These are phyloP conservation scores for Tricholoma bakamatsutake DNA, from an alignment of 768 basidiomycete genomes.

Conservation along the genomic window DNA sequence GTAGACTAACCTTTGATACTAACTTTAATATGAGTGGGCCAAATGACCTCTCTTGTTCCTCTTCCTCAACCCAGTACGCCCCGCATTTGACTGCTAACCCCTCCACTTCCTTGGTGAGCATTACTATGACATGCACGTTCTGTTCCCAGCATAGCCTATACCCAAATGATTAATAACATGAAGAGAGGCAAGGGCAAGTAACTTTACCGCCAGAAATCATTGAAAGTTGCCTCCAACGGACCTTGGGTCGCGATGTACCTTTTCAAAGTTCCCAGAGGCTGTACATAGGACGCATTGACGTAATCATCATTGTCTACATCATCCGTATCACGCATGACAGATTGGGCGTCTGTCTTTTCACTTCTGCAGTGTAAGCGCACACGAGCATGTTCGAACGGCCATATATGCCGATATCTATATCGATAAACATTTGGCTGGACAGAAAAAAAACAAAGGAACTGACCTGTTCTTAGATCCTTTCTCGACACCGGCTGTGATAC, in stretches of 20 bases:
- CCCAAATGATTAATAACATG: not conserved
- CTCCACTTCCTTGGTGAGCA: conserved; percentile 92
- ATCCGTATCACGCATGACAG: not conserved
- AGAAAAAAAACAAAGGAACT: conserved; percentile 7
- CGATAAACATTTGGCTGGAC: conserved; percentile 1
- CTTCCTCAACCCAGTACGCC: conserved; percentile 71
- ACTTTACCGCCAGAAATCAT: conserved; percentile 91
- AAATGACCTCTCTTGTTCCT: conserved; percentile 30
- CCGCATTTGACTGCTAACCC: conserved; percentile 88
- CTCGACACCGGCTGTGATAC: conserved; percentile 93
- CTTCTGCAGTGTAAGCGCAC: conserved; percentile 54
- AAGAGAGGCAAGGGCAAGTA: not conserved
- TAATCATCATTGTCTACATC: conserved; percentile 70
- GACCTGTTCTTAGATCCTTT: conserved; percentile 92
- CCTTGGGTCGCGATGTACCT: conserved; percentile 97
- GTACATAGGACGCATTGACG: conserved; percentile 92
- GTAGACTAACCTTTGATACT: conserved; percentile 27
- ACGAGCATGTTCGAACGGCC: conserved; percentile 95
- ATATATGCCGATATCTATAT: conserved; percentile 86
- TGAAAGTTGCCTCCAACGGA: conserved; percentile 81
- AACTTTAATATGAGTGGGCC: conserved; percentile 64
- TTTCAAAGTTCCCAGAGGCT: conserved; percentile 74
- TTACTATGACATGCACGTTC: conserved; percentile 90
- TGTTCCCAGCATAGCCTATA: conserved; percentile 87
- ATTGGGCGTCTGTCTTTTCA: not conserved